Conservation (phyloP, 2,329 filamentous ascomycete species). For the Aureobasidium sp. region DNA sequence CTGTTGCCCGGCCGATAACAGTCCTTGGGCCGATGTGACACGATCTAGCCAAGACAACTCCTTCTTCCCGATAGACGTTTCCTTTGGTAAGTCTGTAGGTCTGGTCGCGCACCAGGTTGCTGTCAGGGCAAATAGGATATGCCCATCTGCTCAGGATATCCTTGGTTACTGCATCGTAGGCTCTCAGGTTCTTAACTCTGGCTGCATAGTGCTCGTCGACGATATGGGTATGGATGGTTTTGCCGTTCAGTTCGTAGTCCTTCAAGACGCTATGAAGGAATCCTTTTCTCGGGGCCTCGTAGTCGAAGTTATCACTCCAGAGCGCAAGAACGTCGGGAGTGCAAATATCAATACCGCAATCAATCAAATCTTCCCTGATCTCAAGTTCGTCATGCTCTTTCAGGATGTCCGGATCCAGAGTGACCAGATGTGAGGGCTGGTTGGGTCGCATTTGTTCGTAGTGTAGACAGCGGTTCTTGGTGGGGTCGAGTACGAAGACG, state of each 20-base stretch:
- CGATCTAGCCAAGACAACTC: constrained; percentile 65
- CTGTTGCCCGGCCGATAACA: constrained; percentile 68
- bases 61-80: constrained; percentile 69
- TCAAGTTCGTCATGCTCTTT: constrained; percentile 68
- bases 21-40: constrained; percentile 60
- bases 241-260: constrained; percentile 93
- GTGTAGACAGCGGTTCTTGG: constrained; percentile 73
- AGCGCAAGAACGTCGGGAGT: constrained; percentile 89
- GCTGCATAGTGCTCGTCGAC: constrained; percentile 77
- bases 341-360: constrained; percentile 94
- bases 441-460: constrained; percentile 83
- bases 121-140: constrained; percentile 82
- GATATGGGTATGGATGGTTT: constrained; percentile 90
- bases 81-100: constrained; percentile 63
- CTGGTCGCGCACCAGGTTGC: constrained; percentile 70
- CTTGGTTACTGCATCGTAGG: constrained; percentile 81
- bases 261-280: constrained; percentile 90
- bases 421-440: constrained; percentile 55
- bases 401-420: constrained; percentile 72
- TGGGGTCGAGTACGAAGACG: constrained; percentile 78
- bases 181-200: constrained; percentile 73
- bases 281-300: constrained; percentile 78
- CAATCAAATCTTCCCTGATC: constrained; percentile 78
- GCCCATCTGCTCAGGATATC: constrained; percentile 85
- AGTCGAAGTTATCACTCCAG: constrained; percentile 98